Percentiles rank a stretch among this genome's conserved stretches.
Evolutionary conservation across 2,329 filamentous ascomycete species (phyloP).

Genomic region (Colletotrichum musae): DNA sequence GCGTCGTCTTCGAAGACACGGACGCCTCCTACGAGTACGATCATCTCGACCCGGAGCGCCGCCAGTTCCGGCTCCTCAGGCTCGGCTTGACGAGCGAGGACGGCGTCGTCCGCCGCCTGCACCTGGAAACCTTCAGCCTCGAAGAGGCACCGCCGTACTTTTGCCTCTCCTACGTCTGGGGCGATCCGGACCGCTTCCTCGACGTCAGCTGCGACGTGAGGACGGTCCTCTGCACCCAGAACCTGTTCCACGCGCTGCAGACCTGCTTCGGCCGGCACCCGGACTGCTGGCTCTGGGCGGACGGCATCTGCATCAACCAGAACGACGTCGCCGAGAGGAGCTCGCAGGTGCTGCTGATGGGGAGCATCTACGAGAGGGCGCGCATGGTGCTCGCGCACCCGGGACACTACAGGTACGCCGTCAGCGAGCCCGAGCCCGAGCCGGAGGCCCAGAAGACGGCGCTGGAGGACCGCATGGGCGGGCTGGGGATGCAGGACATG

Average conservation of each 20-base stretch:
- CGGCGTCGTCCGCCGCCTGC: slow-evolving; percentile 5
- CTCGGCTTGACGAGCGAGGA: background rate
- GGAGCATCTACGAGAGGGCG: slow-evolving; percentile 11
- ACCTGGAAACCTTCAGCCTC: slow-evolving; percentile 18
- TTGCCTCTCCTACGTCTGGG: slow-evolving; percentile 33
- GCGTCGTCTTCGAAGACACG: slow-evolving; percentile 6
- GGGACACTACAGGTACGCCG: slow-evolving; percentile 6
- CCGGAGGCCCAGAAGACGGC: background rate
- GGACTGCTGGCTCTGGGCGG: slow-evolving; percentile 22
- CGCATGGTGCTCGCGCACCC: slow-evolving; percentile 21
- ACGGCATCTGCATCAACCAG: slow-evolving; percentile 33
- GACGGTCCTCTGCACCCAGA: slow-evolving; percentile 18
- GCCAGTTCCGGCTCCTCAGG: slow-evolving; percentile 8
- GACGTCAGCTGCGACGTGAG: slow-evolving; percentile 18
- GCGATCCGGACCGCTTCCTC: slow-evolving; percentile 1
- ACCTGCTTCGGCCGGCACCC: slow-evolving; percentile 19
- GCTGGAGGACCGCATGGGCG: background rate
- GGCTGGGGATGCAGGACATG: slow-evolving; percentile 22
- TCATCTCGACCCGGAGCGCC: background rate
- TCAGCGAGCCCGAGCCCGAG: background rate
- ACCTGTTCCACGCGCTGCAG: slow-evolving; percentile 24
- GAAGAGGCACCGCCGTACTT: slow-evolving; percentile 21
- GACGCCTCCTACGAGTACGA: background rate
- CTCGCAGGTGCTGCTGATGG: slow-evolving; percentile 24
- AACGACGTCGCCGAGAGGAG: slow-evolving; percentile 22